These are phyloP conservation scores for Hemerocallis citrina DNA, from an alignment of 106 monocot genomes.

Conservation along the genomic window DNA sequence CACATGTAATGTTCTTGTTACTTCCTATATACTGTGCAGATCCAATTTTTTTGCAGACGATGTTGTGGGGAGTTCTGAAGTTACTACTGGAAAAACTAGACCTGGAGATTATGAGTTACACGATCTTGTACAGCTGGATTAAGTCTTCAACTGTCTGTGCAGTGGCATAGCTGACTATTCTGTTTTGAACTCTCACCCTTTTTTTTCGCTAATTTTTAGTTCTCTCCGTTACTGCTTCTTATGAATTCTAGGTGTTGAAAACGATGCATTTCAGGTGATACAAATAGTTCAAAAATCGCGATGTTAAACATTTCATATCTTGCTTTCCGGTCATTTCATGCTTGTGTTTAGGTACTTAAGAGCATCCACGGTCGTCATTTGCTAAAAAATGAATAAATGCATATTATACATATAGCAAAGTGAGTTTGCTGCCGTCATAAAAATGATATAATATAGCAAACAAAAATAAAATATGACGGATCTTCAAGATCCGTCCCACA, in stretches of 20 bases:
- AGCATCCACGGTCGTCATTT: no score
- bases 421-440: no score
- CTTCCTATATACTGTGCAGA: constrained; percentile 32
- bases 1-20: background rate
- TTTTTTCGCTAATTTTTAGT: no score
- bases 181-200: no score
- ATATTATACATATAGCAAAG: no score
- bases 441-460: no score
- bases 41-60: constrained; percentile 95
- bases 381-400: no score
- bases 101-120: constrained; percentile 94
- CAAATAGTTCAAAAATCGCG: background rate
- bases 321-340: constrained; percentile 1
- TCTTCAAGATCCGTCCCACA: no score
- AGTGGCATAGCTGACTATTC: background rate
- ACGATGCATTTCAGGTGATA: constrained; percentile 80
- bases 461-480: no score
- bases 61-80: constrained; percentile 98
- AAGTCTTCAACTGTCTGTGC: constrained; percentile 19
- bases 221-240: constrained; percentile 66
- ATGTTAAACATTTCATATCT: no score
- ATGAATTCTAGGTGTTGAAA: constrained; percentile 91
- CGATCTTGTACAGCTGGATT: constrained; percentile 93
- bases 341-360: constrained; percentile 68
- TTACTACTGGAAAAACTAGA: constrained; percentile 82